A percentile compares a stretch with the other conserved stretches of the same genome.
phyloP scores from a whole-genome alignment of 257 asterid species.

The Lycium ferocissimum region DNA sequence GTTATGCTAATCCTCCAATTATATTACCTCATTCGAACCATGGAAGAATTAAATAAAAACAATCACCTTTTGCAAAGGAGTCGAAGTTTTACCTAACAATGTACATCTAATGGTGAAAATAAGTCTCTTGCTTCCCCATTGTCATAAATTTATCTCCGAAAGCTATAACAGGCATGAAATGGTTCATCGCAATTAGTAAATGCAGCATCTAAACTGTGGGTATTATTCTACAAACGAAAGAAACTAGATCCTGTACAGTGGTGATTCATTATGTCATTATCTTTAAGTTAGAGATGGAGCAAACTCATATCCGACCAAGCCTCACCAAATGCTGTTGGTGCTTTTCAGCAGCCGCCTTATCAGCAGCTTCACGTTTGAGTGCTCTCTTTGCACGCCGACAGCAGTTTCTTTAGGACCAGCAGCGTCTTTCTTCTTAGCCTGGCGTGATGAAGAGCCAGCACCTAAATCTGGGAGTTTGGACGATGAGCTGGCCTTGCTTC shows the following conservation, averaged over 20 bases:
- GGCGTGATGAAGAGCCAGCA: conserved; percentile 72
- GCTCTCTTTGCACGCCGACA: conserved; percentile 87
- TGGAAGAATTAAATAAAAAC: neutral
- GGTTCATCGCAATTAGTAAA: conserved; percentile 16
- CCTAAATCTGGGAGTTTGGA: conserved; percentile 39
- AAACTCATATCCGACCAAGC: conserved; percentile 54
- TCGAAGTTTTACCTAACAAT: neutral
- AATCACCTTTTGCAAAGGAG: neutral
- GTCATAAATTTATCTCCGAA: neutral
- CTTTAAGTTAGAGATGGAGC: neutral
- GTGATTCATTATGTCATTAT: neutral
- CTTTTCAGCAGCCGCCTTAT: conserved; percentile 75
- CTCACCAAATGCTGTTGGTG: conserved; percentile 66
- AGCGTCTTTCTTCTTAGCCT: conserved; percentile 61
- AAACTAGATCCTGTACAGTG: conserved; percentile 33
- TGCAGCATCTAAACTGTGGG: neutral
- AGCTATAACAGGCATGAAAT: conserved; percentile 21
- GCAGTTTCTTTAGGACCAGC: conserved; percentile 50
- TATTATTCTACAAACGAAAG: conserved; percentile 14
- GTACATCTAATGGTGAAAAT: conserved; percentile 19
- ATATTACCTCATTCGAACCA: neutral
- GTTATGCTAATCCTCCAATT: conserved; percentile 13
- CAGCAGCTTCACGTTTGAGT: conserved; percentile 80
- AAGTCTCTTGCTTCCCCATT: neutral
- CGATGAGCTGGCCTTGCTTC: conserved; percentile 68